Conservation (phyloP, 2,329 filamentous ascomycete species). For the Cryphonectria nitschkei region DNA sequence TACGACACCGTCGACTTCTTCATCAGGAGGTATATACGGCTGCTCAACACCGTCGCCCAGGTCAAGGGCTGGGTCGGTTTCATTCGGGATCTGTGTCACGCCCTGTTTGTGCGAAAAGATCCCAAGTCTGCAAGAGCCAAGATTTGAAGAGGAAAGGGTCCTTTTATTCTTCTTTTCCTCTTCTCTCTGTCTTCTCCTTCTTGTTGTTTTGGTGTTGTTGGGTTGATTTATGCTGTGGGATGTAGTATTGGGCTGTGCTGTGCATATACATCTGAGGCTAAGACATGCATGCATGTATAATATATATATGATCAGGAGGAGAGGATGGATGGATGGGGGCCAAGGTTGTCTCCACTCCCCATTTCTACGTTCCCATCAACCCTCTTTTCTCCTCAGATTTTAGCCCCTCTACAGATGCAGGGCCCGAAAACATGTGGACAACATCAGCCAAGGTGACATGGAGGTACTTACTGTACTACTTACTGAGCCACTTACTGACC, state of each 20-base stretch:
- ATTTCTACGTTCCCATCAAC: neutral
- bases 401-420: no score
- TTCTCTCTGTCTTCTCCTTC: neutral
- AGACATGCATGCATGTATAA: neutral
- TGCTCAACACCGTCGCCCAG: conserved; percentile 56
- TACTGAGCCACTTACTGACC: neutral
- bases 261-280: neutral
- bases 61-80: conserved; percentile 59
- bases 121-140: neutral
- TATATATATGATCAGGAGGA: neutral
- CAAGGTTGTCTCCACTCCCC: neutral
- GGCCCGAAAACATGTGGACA: no score
- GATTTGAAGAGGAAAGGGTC: neutral
- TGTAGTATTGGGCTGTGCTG: neutral
- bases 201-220: neutral
- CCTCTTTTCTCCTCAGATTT: neutral
- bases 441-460: no score
- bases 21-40: conserved; percentile 52
- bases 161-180: neutral
- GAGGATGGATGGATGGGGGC: neutral
- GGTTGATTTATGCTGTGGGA: neutral
- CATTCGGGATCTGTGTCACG: conserved; percentile 40
- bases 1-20: conserved; percentile 61
- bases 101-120: conserved; percentile 7
- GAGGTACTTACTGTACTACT: no score